Base-by-base conservation (phyloP, 139 green algal genomes). In the Volvox reticuliferus region DNA sequence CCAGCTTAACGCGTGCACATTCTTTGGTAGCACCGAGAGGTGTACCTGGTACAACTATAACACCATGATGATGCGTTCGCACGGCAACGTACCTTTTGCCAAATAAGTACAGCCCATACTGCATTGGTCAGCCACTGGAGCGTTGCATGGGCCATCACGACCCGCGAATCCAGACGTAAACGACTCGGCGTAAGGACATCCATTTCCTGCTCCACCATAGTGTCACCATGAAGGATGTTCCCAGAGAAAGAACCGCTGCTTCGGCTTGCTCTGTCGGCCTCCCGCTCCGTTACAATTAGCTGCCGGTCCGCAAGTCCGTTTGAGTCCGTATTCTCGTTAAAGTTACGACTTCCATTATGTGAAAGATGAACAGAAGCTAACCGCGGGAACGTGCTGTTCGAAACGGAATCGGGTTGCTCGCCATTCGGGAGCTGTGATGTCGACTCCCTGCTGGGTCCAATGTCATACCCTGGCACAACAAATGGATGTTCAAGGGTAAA, bases 71-170 rank as follows among this genome's bases (percentile, higher is more conserved):
- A 55, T 55, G 44, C 44, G 44, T 9, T 5, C 44, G 35, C 71
- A 35, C 30, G 28, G 71, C 75, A 55, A 55, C 44, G 5, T 9
- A 91, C 87, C 75, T 91, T 91, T 22, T 68, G 61, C 87, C 75
- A 86, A 67, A 91, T 85, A 28, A 86, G 35, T 26, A 86, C 19
- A 1, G 61, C 87, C 76, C 75, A 91, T 2, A 91, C 13, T 55
- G 76, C 87, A 32, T 91, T 91, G 12, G 76, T 86, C 2, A 91
- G 87, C 87, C 87, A 91, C 28, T 55, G 22, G 17, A 78, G 24
- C 17, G 76, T 86, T 2, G 76, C 75, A 61, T 91, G 87, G 12
- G 6, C 33, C 21, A 85, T 17, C 0, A 91, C 76, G 0, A 91
- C 76, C n/a, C 87, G 87, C 0, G 68, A 83, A 63, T 91, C 76